Evolutionary conservation across 2,329 filamentous ascomycete genomes (phyloP), one percentile per base, ranked within the genome.

Genomic region (Akanthomyces uredinophilus): DNA sequence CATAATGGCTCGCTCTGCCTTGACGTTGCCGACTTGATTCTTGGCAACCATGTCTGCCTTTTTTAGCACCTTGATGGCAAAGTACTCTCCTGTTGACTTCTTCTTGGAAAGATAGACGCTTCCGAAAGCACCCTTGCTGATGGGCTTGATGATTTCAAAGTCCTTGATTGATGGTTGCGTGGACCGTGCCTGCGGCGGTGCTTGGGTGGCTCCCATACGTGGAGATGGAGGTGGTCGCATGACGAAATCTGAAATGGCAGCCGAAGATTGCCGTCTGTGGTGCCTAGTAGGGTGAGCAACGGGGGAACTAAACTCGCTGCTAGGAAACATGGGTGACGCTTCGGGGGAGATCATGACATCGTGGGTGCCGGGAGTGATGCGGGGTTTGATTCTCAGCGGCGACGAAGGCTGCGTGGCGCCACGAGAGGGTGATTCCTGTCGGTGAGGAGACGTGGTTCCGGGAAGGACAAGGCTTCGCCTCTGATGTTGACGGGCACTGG

Each of bases 11-110:
- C 95, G 86, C 76, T 99, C 95, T 10, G 96, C 95, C 76, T 99
- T 98, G 70, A 99, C 95, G 71, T 99, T 99, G 68, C 95, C 96
- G 68, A 99, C 93, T 73, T 99, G 95, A 73, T 99, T 99, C 77
- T 99, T 99, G 65, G 95, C 95, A 65, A 99, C 92, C 95, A 99
- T 99, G 79, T 99, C 95, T n/a, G 95, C 93, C 77, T 99, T 99
- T 73, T 98, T 98, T 64, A 99, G 76, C 1, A 98, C 95, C 72
- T 99, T 99, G 78, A 99, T 98, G 11, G 95, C 95, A 73, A 94
- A 99, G 74, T 99, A 99, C 70, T 99, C 95, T 51, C 93, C 94
- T 0, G 96, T 99, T 0, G 92, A 95, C 75, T 97, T 98, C 82
- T 99, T 99, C 78, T 98, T 99, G 1, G 95, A 94, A 37, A 99